Base-by-base conservation (phyloP, 1,284 basidiomycete genomes). In the Rhodotorula sp. region DNA sequence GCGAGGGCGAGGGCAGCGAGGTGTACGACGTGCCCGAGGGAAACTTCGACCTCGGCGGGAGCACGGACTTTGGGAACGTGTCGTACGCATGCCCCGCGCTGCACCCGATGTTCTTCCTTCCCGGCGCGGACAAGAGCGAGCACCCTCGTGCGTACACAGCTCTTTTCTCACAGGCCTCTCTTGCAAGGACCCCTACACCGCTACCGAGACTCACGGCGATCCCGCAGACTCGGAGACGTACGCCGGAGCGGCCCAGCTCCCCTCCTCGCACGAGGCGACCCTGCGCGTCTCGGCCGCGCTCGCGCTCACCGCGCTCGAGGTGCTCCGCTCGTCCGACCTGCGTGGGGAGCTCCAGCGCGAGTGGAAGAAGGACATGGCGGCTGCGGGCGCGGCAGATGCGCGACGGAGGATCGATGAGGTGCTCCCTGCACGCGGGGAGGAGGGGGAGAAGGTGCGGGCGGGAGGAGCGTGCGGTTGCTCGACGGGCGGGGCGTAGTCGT, bases 41-140 rank as follows among this genome's bases (percentile, higher is more conserved):
- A n/a, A 57, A 55, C 25, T 56, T 64, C 17, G 56, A 64, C 21
- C 61, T 70, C 4, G 81, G 78, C 3, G 76, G 73, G 3, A 82
- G 37, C n/a, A 62, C 61, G 80, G 82, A 83, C 64, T 82, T 82
- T 66, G 82, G 80, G 17, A 78, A 80, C 72, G 79, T 82, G 44
- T 80, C 80, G 4, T 82, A 82, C 71, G 77, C 69, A 6, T 55
- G 82, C 25, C 82, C 82, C 1, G 75, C 73, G 10, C 64, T 81
- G 21, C 81, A 82, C 67, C 80, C 81, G 1, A 71, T 78, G 59
- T 82, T 80, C 72, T 72, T 67, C 25, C 81, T 82, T 61, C 79
- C 79, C 27, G 74, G 53, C 50, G 67, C 39, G 1, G 22, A 50
- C 1, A 39, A 37, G 8, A 36, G 41, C 37, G 61, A 62, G n/a